Evolutionary conservation across 2,329 filamentous ascomycete species (phyloP).

Genomic region (Thielaviopsis populi): DNA sequence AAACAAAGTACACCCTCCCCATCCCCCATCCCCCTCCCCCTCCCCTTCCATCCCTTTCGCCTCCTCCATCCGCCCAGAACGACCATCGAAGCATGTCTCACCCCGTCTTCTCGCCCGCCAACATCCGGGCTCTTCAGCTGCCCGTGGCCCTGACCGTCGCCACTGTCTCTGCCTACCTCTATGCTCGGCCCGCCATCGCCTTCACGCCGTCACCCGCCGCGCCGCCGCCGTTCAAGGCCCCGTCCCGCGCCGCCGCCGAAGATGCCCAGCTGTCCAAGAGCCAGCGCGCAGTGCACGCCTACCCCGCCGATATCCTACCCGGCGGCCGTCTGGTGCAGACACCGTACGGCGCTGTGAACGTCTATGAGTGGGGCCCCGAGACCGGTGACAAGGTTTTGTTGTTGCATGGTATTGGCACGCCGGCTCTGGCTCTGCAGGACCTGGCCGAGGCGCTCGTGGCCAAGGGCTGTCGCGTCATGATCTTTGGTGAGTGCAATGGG

Average conservation of each 20-base stretch:
- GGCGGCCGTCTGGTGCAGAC: slow-evolving; percentile 53
- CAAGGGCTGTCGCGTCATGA: slow-evolving; percentile 59
- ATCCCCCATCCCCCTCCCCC: background rate
- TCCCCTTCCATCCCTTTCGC: background rate
- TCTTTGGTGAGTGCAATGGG: slow-evolving; percentile 44
- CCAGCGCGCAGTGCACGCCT: slow-evolving; percentile 32
- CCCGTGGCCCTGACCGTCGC: slow-evolving; percentile 18
- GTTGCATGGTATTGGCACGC: slow-evolving; percentile 70
- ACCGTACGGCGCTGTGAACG: slow-evolving; percentile 54
- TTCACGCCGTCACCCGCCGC: slow-evolving; percentile 14
- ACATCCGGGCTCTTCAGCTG: slow-evolving; percentile 14
- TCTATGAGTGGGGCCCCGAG: slow-evolving; percentile 69
- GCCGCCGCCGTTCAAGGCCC: slow-evolving; percentile 10
- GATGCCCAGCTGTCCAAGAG: slow-evolving; percentile 19
- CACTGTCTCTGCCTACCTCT: slow-evolving; percentile 27
- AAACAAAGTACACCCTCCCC: background rate
- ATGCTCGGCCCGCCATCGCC: slow-evolving; percentile 21
- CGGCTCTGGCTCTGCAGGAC: slow-evolving; percentile 51
- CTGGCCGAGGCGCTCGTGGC: slow-evolving; percentile 50
- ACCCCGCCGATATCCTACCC: slow-evolving; percentile 56
- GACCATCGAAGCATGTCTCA: slow-evolving; percentile 6
- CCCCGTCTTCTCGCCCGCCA: slow-evolving; percentile 16
- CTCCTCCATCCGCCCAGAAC: background rate
- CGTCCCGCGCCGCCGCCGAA: slow-evolving; percentile 4
- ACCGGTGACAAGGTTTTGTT: slow-evolving; percentile 57